Evolutionary conservation across 2,329 filamentous ascomycete genomes (phyloP), one percentile per base, ranked within the genome.

Genomic region (Ascochyta clinopodiicola): DNA sequence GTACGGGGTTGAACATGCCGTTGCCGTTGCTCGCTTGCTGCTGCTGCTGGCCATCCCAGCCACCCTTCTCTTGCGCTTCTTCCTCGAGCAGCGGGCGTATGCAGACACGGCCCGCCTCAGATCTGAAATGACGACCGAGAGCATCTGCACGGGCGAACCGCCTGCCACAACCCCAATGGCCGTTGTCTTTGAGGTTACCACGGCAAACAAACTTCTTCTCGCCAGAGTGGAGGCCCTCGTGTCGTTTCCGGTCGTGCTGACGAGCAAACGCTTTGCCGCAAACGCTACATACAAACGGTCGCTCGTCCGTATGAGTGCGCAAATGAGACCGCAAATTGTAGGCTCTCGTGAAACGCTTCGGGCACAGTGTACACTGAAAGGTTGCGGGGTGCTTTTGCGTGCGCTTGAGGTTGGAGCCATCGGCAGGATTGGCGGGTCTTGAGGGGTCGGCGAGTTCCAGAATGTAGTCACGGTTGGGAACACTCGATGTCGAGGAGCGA

Each of bases 201-300:
- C 92, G 92, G 78, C 95, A 99, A 7, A 98, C 91, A 73, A 98
- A 99, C 72, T 96, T 98, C 85, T 98, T 99, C 79, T 99, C 95
- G 37, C 95, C 95, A 0, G 91, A 96, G 71, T 99, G 95, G 37
- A 99, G 80, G 35, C 94, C 93, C 78, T 99, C 95, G 76, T 99
- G 95, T 35, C 95, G 89, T 78, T 99, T 99, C 40, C 95, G 89
- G 74, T 99, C 95, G 72, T 99, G 95, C 72, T 99, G 95, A 24
- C 95, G 89, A 6, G 95, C 95, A 78, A 99, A 99, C 0, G 95
- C 95, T 76, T 99, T 99, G 47, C 92, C 91, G 66, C 95, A 99
- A 8, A 98, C 92, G 0, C 91, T 97, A 72, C 95, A 99, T 2
- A 98, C 94, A 70, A 98, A 99, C 0, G 95, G 95, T 43, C 95